Evolutionary conservation across 768 basidiomycete species (phyloP), one percentile per base, ranked within the genome.

Genomic region (Auricularia auricula-judae): DNA sequence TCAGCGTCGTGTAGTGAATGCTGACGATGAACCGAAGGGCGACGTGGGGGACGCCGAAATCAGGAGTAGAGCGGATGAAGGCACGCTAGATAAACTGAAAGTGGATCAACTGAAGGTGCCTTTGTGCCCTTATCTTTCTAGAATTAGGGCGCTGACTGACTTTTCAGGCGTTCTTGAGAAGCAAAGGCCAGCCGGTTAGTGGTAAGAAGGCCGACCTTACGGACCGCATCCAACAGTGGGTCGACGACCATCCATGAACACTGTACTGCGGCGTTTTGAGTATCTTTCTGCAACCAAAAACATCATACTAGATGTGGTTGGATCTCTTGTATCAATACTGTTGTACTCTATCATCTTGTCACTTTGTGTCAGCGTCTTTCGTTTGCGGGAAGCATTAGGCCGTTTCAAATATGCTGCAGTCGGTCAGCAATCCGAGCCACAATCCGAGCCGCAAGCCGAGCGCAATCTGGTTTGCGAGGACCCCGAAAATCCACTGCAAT

Each of bases 101-200:
- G 86, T 90, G 66, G 87, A 88, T 73, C 87, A 90, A 70, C 78
- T 93, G 60, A 91, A 88, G 82, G 89, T 88, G 66, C 65, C 66
- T n/a, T 5, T 60, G 43, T 33, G 39, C 53, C 29, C 23, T 44
- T 64, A 21, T 34, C 54, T 66, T 43, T 51, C 36, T 42, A 60
- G 42, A 64, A 62, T 62, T 60, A 62, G 68, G 66, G 65, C 51
- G 59, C 62, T 36, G 21, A 60, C 44, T 21, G 59, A n/a, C n/a
- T 39, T 42, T 47, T 53, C 69, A 90, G 87, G 86, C 86, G n/a
- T 89, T 91, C 72, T 76, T 89, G 66, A 88, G 83, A 72, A 79
- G 79, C 67, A 91, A 89, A 71, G 81, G 85, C 62, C 74, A 81
- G 66, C 65, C 82, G 8, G 76, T 80, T 11, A 80, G 84, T 23